Base-by-base conservation (phyloP, 2,329 filamentous ascomycete species). In the Trichoderma gracile region DNA sequence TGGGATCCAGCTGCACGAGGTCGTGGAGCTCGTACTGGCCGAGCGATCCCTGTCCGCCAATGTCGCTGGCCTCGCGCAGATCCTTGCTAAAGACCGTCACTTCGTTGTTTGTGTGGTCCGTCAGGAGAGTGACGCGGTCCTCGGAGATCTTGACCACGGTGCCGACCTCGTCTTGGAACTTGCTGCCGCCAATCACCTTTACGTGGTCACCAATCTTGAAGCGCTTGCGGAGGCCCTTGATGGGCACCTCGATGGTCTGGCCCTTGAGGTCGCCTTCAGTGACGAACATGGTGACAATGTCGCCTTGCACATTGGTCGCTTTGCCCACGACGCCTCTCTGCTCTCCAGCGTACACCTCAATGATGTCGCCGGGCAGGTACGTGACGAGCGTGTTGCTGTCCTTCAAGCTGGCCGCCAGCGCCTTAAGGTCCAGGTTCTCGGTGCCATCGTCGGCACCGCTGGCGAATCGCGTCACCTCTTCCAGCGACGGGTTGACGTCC, bases 51-150 rank as follows among this genome's bases (percentile, higher is more conserved):
- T 93, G 89, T 17, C 92, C 93, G 67, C 93, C 93, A 70, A 93
- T 92, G 74, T 98, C 95, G 63, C 92, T 92, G 30, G 95, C 95
- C 76, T 97, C 92, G 69, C 96, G 87, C 66, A 99, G 80, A 79
- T 99, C 95, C 76, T 96, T 97, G 80, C 94, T 97, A 75, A 99
- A 99, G 40, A 99, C 95, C 0, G 93, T 97, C 70, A 99, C 93
- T 75, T 99, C 95, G 59, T 89, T 88, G 77, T 95, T 94, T 66
- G 87, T 95, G 75, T 95, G 92, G 78, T 99, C 95, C 54, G 92
- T 97, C 69, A 99, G 81, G 68, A 99, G 82, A 1, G 95, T 98
- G 65, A 99, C 93, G 45, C 91, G 89, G 75, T 99, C 95, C 66
- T 96, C 92, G 55, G 87, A 89, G 69, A 97, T 95, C 75, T 92